Evolutionary conservation across 208 protist genomes (phyloP), one percentile per base, ranked within the genome.

Genomic region (Acanthamoeba royreba): DNA sequence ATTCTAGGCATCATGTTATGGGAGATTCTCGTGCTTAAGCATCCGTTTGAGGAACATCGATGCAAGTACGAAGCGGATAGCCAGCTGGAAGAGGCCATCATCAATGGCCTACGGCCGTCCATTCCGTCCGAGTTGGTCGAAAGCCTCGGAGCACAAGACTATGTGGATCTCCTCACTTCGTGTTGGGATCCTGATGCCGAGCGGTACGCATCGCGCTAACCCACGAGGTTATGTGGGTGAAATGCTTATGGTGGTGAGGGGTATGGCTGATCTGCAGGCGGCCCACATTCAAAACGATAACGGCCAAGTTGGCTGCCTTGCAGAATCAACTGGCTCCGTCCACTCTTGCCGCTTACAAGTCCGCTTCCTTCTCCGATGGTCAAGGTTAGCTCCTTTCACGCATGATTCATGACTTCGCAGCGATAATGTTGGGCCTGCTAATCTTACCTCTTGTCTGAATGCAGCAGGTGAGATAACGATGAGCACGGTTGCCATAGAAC

Each of bases 21-120:
- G 87, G 87, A 92, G 66, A 40, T 92, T 1, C 28, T 92, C 9
- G 55, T 61, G 31, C 55, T 72, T 4, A 15, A 81, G 61, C 87
- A 92, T 22, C 87, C 87, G 40, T 92, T 92, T 46, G 61, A 92
- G n/a, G 87, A 92, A 28, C 79, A 92, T 79, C 53, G 58, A n/a
- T 52, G n/a, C 87, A 79, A 92, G 47, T 92, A 92, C 35, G 87
- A 92, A n/a, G 83, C 33, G 0, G 87, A 92, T 61, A 81, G 58
- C 31, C 87, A 79, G 43, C 61, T 92, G 19, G 87, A 92, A 45
- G 87, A 92, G 40, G 87, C 87, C 52, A 92, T 92, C 61, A 43
- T 92, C 31, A 43, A 72, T 17, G 87, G 87, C 22, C 87, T 92
- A 9, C 87, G 87, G 22, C 87, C 87, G 0, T 92, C 87, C 42